Evolutionary conservation across 768 basidiomycete genomes (phyloP), one percentile per base, ranked within the genome.

Genomic region (Exsudoporus frostii): DNA sequence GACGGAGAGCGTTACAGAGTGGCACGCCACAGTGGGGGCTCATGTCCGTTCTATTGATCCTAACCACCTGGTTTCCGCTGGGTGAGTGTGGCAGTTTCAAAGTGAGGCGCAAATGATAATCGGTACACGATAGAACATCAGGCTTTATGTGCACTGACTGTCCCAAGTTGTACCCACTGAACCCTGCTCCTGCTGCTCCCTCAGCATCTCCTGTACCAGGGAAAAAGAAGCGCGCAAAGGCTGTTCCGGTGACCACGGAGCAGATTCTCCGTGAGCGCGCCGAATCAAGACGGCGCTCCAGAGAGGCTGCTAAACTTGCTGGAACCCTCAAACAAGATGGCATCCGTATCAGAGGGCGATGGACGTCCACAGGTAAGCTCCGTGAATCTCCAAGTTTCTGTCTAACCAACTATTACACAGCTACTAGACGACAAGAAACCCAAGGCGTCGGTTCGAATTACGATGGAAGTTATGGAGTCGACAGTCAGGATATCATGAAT

Each of bases 391-490:
- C 22, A 49, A 47, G 27, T 49, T 41, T 15, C 20, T 42, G 37
- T 33, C 24, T 38, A 47, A 54, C 43, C 24, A 51, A 42, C 32
- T 34, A 29, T 51, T 38, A 39, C 43, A 41, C 61, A 81, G 79
- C 71, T 55, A 78, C 81, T 34, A 76, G 71, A 60, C 75, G 78
- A 34, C 80, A 82, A 53, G 66, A 72, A 57, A 70, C 74, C 40
- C 61, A 72, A 45, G 66, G 63, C 39, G 56, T 78, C 32, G 82
- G 83, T 25, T 61, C 85, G 22, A 71, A 73, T 25, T 83, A 80
- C 53, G 80, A 88, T 62, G 86, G 86, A 1, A 75, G 81, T n/a
- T 71, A 73, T 32, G 85, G 85, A 32, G 82, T 87, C 19, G 86
- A 88, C 63, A 81, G 78, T 50, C 79, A 84, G 58, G 86, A 87